Percentiles rank a stretch among this genome's conserved stretches.
These are phyloP conservation scores for Adansonia digitata DNA, from an alignment of 345 rosid species.

Conservation along the genomic window DNA sequence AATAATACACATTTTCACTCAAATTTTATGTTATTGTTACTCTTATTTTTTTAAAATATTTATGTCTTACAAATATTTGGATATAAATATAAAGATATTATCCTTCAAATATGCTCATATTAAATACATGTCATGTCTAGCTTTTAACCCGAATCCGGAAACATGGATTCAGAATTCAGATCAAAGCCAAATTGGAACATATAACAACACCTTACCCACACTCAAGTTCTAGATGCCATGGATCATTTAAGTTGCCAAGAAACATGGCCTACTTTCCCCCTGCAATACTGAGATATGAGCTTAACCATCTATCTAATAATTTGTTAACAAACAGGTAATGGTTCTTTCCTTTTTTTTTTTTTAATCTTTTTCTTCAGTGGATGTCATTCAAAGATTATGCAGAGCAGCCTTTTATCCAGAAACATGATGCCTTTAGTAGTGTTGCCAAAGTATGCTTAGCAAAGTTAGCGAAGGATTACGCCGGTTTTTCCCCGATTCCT, in stretches of 20 bases:
- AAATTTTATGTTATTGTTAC: too few relatives aligned
- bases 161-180: too few relatives aligned
- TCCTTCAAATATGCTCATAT: too few relatives aligned
- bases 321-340: not conserved
- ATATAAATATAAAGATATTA: too few relatives aligned
- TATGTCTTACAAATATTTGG: too few relatives aligned
- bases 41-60: too few relatives aligned
- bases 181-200: not conserved
- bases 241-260: not conserved
- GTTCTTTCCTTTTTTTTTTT: not conserved
- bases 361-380: slow-evolving; percentile 40
- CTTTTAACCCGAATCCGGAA: too few relatives aligned
- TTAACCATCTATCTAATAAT: not conserved
- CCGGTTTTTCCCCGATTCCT: slow-evolving; percentile 46
- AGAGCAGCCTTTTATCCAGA: slow-evolving; percentile 43
- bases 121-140: too few relatives aligned
- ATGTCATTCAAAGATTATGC: slow-evolving; percentile 63
- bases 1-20: not conserved
- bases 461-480: slow-evolving; percentile 35
- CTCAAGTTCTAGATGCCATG: not conserved
- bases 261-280: not conserved
- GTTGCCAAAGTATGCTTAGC: slow-evolving; percentile 54
- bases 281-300: not conserved
- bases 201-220: not conserved
- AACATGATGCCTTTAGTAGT: slow-evolving; percentile 38